Percentiles rank a stretch among this genome's conserved stretches.
Conservation (phyloP, 306 rosid genomes). For the Vigna trinervia region DNA sequence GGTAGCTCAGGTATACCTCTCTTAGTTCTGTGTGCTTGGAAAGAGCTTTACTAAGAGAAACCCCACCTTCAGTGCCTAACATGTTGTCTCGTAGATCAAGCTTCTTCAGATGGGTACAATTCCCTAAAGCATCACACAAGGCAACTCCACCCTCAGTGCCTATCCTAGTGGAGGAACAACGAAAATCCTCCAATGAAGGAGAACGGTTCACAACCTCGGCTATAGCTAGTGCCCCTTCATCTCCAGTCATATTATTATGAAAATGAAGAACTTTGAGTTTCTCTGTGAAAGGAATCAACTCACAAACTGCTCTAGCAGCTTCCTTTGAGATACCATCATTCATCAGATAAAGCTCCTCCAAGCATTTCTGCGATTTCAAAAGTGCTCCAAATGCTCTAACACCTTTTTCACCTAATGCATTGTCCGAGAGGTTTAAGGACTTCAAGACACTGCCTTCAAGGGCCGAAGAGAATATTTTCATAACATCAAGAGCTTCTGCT, state of each 20-base stretch:
- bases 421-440: slow-evolving; percentile 80
- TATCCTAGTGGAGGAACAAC: slow-evolving; percentile 88
- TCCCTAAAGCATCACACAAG: slow-evolving; percentile 67
- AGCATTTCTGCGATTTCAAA: slow-evolving; percentile 70
- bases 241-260: slow-evolving; percentile 90
- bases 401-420: slow-evolving; percentile 94
- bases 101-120: slow-evolving; percentile 68
- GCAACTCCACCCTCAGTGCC: slow-evolving; percentile 86
- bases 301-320: slow-evolving; percentile 82
- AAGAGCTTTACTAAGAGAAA: slow-evolving; percentile 81
- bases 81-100: slow-evolving; percentile 93
- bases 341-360: slow-evolving; percentile 87
- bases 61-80: slow-evolving; percentile 85
- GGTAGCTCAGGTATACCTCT: slow-evolving; percentile 82
- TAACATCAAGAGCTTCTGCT: slow-evolving; percentile 80
- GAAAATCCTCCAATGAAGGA: slow-evolving; percentile 74
- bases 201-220: slow-evolving; percentile 73
- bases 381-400: slow-evolving; percentile 87
- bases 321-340: slow-evolving; percentile 90
- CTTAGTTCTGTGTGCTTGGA: slow-evolving; percentile 62
- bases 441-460: slow-evolving; percentile 70
- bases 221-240: slow-evolving; percentile 82
- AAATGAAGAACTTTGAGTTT: slow-evolving; percentile 80
- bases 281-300: slow-evolving; percentile 82
- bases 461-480: slow-evolving; percentile 78